These are phyloP conservation scores for Pichia paraexigua DNA, from an alignment of 805 yeast species.

Conservation along the genomic window DNA sequence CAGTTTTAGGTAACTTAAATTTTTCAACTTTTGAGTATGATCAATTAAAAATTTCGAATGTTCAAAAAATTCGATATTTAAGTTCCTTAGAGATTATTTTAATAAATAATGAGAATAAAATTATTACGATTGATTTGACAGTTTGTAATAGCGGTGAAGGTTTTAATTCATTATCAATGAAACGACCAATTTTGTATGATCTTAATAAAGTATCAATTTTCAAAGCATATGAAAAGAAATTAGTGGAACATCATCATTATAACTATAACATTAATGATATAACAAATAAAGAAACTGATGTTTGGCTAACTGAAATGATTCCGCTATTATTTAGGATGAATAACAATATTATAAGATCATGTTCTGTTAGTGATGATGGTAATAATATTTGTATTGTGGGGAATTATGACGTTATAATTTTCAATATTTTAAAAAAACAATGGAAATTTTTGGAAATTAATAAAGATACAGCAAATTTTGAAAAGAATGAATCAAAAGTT, in stretches of 20 bases:
- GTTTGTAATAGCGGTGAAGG: slow-evolving; percentile 19
- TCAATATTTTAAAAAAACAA: slow-evolving; percentile 31
- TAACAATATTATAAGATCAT: slow-evolving; percentile 35
- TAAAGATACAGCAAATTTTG: slow-evolving; percentile 17
- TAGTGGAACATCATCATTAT: slow-evolving; percentile 30
- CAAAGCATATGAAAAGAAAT: slow-evolving; percentile 39
- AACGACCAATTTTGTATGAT: slow-evolving; percentile 36
- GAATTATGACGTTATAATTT: slow-evolving; percentile 36
- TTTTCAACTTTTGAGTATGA: slow-evolving; percentile 34
- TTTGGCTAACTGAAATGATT: slow-evolving; percentile 40
- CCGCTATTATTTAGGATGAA: slow-evolving; percentile 38
- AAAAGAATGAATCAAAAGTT: slow-evolving; percentile 25
- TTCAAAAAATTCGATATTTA: slow-evolving; percentile 15
- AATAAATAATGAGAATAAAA: slow-evolving; percentile 19
- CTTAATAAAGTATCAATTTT: slow-evolving; percentile 36
- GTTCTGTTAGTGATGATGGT: slow-evolving; percentile 41
- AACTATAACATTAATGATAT: slow-evolving; percentile 13
- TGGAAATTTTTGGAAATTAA: slow-evolving; percentile 39
- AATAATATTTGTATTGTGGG: slow-evolving; percentile 43
- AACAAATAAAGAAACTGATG: slow-evolving; percentile 31
- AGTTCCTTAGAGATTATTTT: slow-evolving; percentile 30
- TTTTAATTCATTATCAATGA: slow-evolving; percentile 19
- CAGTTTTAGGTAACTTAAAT: slow-evolving; percentile 40
- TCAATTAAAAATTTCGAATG: slow-evolving; percentile 15
- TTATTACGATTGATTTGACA: slow-evolving; percentile 23